Evolutionary conservation across 2,329 filamentous ascomycete genomes (phyloP).

Genomic region (Cercospora zeina): DNA sequence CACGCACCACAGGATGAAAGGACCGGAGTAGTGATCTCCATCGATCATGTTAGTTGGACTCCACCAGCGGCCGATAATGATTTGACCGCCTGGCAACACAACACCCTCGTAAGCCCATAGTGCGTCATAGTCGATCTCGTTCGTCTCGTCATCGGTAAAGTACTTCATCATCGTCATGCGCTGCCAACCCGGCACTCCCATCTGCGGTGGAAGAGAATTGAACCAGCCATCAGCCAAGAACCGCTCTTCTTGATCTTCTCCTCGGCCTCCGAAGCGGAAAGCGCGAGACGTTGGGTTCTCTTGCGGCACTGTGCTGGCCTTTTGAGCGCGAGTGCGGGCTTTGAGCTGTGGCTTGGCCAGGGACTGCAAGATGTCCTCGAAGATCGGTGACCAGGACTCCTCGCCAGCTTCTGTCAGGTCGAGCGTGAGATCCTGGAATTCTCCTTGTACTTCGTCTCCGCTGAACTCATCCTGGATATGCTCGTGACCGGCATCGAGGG

Average conservation of each 20-base stretch:
- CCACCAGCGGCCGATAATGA: constrained; percentile 54
- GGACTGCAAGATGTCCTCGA: constrained; percentile 46
- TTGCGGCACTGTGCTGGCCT: constrained; percentile 17
- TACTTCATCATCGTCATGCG: constrained; percentile 58
- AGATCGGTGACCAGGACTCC: constrained; percentile 43
- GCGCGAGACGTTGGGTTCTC: constrained; percentile 14
- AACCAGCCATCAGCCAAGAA: constrained; percentile 50
- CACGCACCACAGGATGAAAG: constrained; percentile 47
- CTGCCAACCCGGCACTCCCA: constrained; percentile 55
- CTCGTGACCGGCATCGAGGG: constrained; percentile 5
- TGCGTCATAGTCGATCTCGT: constrained; percentile 35
- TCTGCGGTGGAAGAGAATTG: constrained; percentile 52
- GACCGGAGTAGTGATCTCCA: constrained; percentile 42
- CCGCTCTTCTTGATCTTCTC: constrained; percentile 40
- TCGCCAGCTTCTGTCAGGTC: constrained; percentile 28
- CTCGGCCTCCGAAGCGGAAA: constrained; percentile 44
- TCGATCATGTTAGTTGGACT: constrained; percentile 36
- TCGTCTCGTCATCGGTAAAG: constrained; percentile 39
- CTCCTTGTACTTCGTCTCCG: constrained; percentile 35
- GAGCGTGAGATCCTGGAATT: constrained; percentile 39
- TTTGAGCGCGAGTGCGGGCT: constrained; percentile 40
- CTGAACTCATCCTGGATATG: constrained; percentile 38
- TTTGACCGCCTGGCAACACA: constrained; percentile 50
- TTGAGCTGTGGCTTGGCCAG: constrained; percentile 30
- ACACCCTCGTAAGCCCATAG: constrained; percentile 54